phyloP scores from a whole-genome alignment of 2,329 filamentous ascomycete genomes.

The Purpureocillium takamizusanense region DNA sequence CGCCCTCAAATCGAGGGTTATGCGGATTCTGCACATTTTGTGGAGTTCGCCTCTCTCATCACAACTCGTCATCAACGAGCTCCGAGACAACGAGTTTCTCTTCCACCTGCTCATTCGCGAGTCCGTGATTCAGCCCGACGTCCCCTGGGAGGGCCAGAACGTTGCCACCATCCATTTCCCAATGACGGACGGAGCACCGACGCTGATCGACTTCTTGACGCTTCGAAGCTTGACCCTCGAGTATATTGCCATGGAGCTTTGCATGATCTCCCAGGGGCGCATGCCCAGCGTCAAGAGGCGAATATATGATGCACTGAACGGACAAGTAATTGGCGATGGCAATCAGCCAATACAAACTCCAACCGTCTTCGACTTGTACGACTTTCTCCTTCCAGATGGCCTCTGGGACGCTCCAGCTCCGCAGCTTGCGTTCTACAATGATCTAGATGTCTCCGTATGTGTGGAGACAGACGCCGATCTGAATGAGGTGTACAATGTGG shows the following conservation, averaged over 20 bases:
- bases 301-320: slow-evolving; percentile 66
- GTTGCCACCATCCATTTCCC: slow-evolving; percentile 58
- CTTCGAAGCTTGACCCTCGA: slow-evolving; percentile 71
- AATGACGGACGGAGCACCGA: slow-evolving; percentile 54
- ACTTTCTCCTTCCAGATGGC: slow-evolving; percentile 59
- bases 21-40: slow-evolving; percentile 69
- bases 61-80: slow-evolving; percentile 63
- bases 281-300: slow-evolving; percentile 62
- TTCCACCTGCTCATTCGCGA: slow-evolving; percentile 68
- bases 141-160: slow-evolving; percentile 64
- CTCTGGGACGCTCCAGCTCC: slow-evolving; percentile 44
- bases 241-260: slow-evolving; percentile 79
- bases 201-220: slow-evolving; percentile 69
- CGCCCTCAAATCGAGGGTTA: slow-evolving; percentile 56
- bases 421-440: slow-evolving; percentile 49
- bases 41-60: slow-evolving; percentile 79
- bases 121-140: slow-evolving; percentile 57
- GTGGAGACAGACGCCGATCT: slow-evolving; percentile 49
- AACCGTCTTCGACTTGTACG: slow-evolving; percentile 85
- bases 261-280: slow-evolving; percentile 61
- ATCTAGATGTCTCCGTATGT: slow-evolving; percentile 60
- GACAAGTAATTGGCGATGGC: slow-evolving; percentile 58
- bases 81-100: slow-evolving; percentile 73
- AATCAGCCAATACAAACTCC: slow-evolving; percentile 59
- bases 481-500: slow-evolving; percentile 55